Evolutionary conservation across 2,329 filamentous ascomycete species (phyloP).

Genomic region (Fusarium pininemorale): DNA sequence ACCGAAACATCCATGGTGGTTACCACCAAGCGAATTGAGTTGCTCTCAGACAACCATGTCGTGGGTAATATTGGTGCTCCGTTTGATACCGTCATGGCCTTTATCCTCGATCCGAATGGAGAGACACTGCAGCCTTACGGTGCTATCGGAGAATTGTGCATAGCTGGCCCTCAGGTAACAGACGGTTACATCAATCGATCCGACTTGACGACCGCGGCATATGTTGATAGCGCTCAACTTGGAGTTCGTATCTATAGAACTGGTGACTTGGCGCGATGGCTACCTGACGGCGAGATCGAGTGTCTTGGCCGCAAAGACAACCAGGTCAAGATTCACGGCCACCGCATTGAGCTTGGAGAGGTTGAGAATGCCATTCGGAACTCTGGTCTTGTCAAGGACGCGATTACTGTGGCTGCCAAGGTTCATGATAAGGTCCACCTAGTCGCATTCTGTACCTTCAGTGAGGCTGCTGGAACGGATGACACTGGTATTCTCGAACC

Average conservation of each 20-base stretch:
- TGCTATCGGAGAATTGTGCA: background rate
- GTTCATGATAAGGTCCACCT: background rate
- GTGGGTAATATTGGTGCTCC: background rate
- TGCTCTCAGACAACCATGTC: accelerated
- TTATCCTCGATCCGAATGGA: background rate
- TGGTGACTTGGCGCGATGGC: conserved; percentile 30
- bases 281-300: conserved; percentile 24
- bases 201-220: background rate
- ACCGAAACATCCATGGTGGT: background rate
- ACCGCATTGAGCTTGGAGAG: conserved; percentile 42
- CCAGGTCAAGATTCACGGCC: conserved; percentile 43
- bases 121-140: background rate
- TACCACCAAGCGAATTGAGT: background rate
- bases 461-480: accelerated
- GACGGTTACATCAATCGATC: background rate
- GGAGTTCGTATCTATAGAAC: conserved; percentile 8
- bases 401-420: background rate
- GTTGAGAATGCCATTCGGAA: conserved; percentile 30
- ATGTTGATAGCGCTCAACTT: background rate
- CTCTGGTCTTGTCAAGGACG: background rate
- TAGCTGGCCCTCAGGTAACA: background rate
- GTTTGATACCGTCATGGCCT: background rate
- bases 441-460: background rate
- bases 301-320: conserved; percentile 39
- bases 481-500: background rate